Base-by-base conservation (phyloP, 306 rosid genomes). In the Fagus crenata region DNA sequence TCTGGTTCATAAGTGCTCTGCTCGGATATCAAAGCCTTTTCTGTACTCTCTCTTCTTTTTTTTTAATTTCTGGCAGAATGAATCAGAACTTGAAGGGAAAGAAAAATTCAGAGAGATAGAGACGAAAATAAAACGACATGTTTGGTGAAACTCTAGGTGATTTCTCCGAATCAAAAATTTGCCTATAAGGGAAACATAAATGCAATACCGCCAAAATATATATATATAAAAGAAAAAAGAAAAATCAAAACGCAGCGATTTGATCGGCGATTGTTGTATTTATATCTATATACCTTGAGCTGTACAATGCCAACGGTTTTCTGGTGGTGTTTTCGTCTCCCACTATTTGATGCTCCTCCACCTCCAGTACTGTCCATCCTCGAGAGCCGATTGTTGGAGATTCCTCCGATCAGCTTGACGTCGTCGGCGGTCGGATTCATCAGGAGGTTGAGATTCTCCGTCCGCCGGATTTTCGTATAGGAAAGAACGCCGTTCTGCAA, bases 401-500 rank as follows among this genome's bases (percentile, higher is more conserved):
- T 84, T 78, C 89, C 89, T 42, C 99, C 99, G 83, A 95, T 95
- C 75, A 95, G 76, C 7, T 69, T 86, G 53, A 95, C 87, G 64
- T 85, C 97, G 46, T 88, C 88, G 53, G 77, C 42, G 5, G 89
- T 78, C 49, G 49, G 71, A 46, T 3, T 7, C 1, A 93, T 59
- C 22, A 95, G 82, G 11, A 95, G 92, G 54, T 80, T 88, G 28
- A 90, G 92, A 39, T 80, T 84, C 86, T 93, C 96, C 54, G 96
- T 88, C 55, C 85, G 82, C 35, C 90, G 91, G 86, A 89, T 92
- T 91, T 95, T 92, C 22, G 99, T 85, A 80, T 95, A 95, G 32
- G 99, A 92, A 41, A 95, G 89, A 0, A 95, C 88, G 46, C 97
- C 99, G 74, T 88, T 90, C 9, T 92, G 84, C 79, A 92, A 81